Evolutionary conservation across 805 yeast genomes (phyloP).

Genomic region (Metschnikowia henanensis): DNA sequence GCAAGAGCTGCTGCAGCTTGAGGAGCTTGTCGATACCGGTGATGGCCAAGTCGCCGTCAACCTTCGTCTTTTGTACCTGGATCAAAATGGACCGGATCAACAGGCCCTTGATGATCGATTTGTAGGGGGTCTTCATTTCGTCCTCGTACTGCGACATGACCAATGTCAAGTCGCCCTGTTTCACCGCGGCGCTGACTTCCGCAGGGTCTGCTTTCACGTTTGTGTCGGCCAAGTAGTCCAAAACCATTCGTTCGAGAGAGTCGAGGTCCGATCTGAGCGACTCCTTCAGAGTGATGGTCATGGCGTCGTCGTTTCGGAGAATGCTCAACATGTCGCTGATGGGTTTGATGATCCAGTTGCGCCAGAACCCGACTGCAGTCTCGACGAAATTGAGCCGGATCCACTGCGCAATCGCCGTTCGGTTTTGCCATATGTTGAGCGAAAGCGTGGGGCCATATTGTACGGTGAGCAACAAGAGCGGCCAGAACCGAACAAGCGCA

Average conservation of each 20-base stretch:
- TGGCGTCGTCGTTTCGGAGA: constrained; percentile 76
- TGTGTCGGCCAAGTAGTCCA: constrained; percentile 55
- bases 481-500: constrained; percentile 58
- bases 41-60: constrained; percentile 89
- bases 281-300: constrained; percentile 77
- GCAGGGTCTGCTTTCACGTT: constrained; percentile 18
- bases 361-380: constrained; percentile 65
- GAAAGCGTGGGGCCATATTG: constrained; percentile 56
- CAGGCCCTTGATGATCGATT: constrained; percentile 63
- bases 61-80: constrained; percentile 95
- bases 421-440: constrained; percentile 45
- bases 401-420: constrained; percentile 57
- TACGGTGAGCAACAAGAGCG: constrained; percentile 41
- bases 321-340: constrained; percentile 69
- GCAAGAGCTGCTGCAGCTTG: constrained; percentile 91
- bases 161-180: constrained; percentile 74
- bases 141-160: constrained; percentile 80
- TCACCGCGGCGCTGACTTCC: constrained; percentile 49
- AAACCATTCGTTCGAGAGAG: constrained; percentile 85
- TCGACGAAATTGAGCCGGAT: constrained; percentile 56
- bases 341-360: constrained; percentile 85
- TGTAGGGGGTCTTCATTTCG: constrained; percentile 70
- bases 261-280: constrained; percentile 76
- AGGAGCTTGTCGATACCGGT: constrained; percentile 87
- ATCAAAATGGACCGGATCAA: constrained; percentile 76